Base-by-base conservation (phyloP, 768 basidiomycete genomes). In the Gloeostereum incarnatum region DNA sequence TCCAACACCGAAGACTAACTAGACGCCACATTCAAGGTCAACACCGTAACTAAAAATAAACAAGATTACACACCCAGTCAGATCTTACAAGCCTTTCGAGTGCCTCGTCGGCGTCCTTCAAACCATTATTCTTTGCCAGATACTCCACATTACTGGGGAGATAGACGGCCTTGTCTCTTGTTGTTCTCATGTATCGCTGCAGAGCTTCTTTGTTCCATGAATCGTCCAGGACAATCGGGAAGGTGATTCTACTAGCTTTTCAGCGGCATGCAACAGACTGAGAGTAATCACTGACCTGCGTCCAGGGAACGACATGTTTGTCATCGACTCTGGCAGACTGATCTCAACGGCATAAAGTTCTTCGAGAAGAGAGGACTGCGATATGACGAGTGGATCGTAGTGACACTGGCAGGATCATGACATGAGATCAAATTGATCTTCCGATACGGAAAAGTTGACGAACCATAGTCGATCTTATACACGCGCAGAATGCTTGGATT, bases 101-200 rank as follows among this genome's bases (percentile, higher is more conserved):
- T 0, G 65, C 68, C 24, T 73, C 73, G 13, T 54, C 51, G 1
- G 62, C 45, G 4, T 62, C 63, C 10, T 56, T 45, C 7, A 81
- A 55, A 0, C 78, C 78, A 45, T 80, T 81, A 31, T 78, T 80
- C 26, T 57, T 59, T 1, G 77, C 77, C 1, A 83, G 63, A 47
- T 82, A 82, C 26, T 78, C 73, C 24, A 81, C 57, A 45, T 85
- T 83, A 50, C 72, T 76, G 0, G 80, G 81, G 0, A 85, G 57
- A 52, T 83, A 85, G 1, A 73, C 74, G 0, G 80, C 79, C 35
- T 67, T 67, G 33, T 68, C 62, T 7, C 81, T 60, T 0, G 61
- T 71, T 0, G 70, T 67, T 5, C 53, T 56, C 69, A 72, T 77
- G 51, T 85, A 81, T 16, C 70, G 62, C 31, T 66, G 51, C 19